Conservation (phyloP, 805 yeast genomes). For the Candida mattraensis region DNA sequence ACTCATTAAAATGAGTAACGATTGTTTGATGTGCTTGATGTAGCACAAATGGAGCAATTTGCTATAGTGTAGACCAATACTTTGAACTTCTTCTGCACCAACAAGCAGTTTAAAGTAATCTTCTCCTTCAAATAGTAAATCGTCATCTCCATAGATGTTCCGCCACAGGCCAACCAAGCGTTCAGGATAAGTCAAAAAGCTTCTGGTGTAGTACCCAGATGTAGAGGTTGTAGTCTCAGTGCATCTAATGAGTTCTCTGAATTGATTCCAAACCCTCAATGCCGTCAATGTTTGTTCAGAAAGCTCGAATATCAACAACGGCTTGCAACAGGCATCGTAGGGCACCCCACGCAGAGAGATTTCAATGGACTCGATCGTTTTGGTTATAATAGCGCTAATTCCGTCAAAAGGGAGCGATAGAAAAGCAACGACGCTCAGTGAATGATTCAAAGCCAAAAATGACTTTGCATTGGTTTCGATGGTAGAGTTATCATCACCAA, state of each 20-base stretch:
- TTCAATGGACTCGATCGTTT: conserved; percentile 65
- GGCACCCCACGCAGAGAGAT: conserved; percentile 58
- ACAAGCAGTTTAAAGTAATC: conserved; percentile 58
- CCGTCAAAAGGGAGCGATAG: conserved; percentile 34
- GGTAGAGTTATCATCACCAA: conserved; percentile 19
- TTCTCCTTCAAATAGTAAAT: conserved; percentile 33
- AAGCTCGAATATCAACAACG: conserved; percentile 53
- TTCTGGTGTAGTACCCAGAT: conserved; percentile 13
- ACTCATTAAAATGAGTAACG: conserved; percentile 27
- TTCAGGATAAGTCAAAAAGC: conserved; percentile 30
- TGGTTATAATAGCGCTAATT: conserved; percentile 39
- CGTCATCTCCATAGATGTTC: conserved; percentile 46
- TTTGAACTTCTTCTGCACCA: conserved; percentile 47
- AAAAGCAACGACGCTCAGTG: conserved; percentile 21
- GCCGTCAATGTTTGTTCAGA: conserved; percentile 62
- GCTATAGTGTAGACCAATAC: conserved; percentile 45
- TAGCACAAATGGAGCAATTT: conserved; percentile 50
- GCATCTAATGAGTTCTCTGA: conserved; percentile 32
- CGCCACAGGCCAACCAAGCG: conserved; percentile 47
- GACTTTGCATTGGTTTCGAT: conserved; percentile 21
- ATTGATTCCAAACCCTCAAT: conserved; percentile 46
- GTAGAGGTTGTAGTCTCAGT: conserved; percentile 24
- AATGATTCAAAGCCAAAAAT: conserved; percentile 26
- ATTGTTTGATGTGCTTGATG: conserved; percentile 53
- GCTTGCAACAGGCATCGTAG: conserved; percentile 27